Percentiles rank a stretch among this genome's conserved stretches.
Conservation (phyloP, 495 filamentous ascomycete species). For the Tetracladium setigerum region DNA sequence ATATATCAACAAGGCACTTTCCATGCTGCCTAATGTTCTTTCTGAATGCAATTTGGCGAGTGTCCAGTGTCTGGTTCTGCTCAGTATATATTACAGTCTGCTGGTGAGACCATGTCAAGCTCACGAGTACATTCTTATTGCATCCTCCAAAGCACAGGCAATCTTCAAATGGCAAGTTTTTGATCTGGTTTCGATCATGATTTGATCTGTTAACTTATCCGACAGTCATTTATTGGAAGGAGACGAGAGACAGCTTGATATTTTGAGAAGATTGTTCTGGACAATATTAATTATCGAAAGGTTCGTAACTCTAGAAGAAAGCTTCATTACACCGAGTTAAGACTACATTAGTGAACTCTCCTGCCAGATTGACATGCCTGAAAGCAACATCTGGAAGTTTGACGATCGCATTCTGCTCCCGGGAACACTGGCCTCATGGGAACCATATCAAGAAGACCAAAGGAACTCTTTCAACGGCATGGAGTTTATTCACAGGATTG, state of each 20-base stretch:
- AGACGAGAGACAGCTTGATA: constrained; percentile 1
- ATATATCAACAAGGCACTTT: constrained; percentile 6
- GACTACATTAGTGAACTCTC: neutral
- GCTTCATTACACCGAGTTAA: neutral
- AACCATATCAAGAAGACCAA: constrained; percentile 7
- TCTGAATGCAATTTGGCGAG: constrained; percentile 9
- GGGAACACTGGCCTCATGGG: neutral
- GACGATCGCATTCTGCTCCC: constrained; percentile 14
- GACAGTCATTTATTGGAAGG: constrained; percentile 1
- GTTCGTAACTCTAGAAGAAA: neutral
- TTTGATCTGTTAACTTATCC: neutral
- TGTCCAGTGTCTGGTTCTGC: constrained; percentile 11
- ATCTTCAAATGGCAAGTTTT: constrained; percentile 9
- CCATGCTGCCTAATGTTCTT: constrained; percentile 4
- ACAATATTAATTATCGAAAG: constrained; percentile 11
- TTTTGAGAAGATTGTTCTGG: constrained; percentile 9
- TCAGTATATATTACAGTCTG: constrained; percentile 10
- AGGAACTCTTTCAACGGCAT: neutral
- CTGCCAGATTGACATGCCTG: constrained; percentile 14
- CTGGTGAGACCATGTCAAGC: constrained; percentile 13
- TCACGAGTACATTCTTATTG: constrained; percentile 10
- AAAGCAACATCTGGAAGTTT: constrained; percentile 15
- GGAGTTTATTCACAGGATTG: neutral
- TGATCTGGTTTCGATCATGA: neutral
- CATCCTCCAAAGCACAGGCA: constrained; percentile 10